phyloP scores from a whole-genome alignment of 306 rosid genomes.

The Luffa aegyptiaca region DNA sequence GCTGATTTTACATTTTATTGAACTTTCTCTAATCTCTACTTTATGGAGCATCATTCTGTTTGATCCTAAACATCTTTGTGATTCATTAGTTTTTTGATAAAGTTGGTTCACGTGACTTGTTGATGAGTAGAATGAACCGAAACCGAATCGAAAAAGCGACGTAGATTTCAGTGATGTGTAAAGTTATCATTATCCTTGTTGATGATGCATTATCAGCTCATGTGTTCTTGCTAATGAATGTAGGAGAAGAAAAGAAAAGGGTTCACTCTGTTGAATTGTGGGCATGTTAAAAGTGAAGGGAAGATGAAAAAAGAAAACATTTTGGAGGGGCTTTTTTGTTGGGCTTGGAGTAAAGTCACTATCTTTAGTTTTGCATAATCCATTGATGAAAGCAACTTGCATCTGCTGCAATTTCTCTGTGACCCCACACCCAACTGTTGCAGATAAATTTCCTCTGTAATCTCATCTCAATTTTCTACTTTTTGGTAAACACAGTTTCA shows the following conservation, averaged over 20 bases:
- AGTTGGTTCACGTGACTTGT: not conserved
- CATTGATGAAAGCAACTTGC: slow-evolving; percentile 7
- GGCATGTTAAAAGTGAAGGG: not conserved
- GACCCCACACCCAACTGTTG: not conserved
- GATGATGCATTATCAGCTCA: not conserved
- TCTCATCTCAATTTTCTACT: not conserved
- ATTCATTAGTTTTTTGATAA: not conserved
- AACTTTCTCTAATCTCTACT: not conserved
- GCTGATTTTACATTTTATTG: not conserved
- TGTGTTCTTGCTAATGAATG: not conserved
- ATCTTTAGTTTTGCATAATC: not conserved
- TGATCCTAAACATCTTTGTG: not conserved
- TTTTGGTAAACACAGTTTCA: not conserved
- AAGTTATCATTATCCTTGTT: not conserved
- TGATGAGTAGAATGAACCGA: not conserved
- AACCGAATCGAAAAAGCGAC: not conserved
- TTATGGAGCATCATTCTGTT: not conserved
- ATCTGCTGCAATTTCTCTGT: not conserved
- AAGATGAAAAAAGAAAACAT: not conserved
- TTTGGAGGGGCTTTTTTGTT: slow-evolving; percentile 6
- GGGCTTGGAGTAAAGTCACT: slow-evolving; percentile 10
- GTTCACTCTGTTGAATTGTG: not conserved
- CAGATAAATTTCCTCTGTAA: not conserved
- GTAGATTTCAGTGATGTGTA: not conserved
- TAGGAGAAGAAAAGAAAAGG: not conserved